Evolutionary conservation across 192 early-diverging fungal genomes (phyloP).

Genomic region (Powellomyces hirtus): DNA sequence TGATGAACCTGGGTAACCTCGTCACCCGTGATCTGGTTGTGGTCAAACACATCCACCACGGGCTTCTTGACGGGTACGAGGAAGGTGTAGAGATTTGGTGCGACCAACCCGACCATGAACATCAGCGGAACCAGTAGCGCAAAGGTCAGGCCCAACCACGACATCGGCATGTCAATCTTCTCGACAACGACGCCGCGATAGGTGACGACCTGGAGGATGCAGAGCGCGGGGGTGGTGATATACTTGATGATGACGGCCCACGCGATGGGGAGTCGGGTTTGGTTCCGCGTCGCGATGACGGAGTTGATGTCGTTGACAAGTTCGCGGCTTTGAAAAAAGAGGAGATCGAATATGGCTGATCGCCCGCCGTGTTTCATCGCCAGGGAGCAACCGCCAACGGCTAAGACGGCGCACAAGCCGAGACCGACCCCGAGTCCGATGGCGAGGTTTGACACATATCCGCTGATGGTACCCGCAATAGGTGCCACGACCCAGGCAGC

Average conservation of each 20-base stretch:
- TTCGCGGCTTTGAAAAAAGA: neutral
- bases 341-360: neutral
- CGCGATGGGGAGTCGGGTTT: neutral
- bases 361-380: neutral
- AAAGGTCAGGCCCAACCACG: constrained; percentile 12
- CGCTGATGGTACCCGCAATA: too few species aligned
- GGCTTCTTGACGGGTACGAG: neutral
- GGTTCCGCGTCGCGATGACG: neutral
- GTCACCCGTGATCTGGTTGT: neutral
- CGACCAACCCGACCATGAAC: neutral
- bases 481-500: too few species aligned
- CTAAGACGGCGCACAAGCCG: neutral
- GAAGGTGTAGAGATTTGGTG: neutral
- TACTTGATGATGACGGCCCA: neutral
- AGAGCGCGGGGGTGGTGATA: constrained; percentile 1
- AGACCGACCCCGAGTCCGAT: neutral
- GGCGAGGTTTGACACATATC: too few species aligned
- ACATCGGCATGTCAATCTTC: constrained; percentile 3
- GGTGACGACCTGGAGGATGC: constrained; percentile 1
- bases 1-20: too few species aligned
- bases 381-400: neutral
- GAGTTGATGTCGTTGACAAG: neutral
- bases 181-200: neutral
- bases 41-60: neutral
- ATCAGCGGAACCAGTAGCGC: neutral